Evolutionary conservation across 2,329 filamentous ascomycete species (phyloP).

Genomic region (Amauroascus verrucosus): DNA sequence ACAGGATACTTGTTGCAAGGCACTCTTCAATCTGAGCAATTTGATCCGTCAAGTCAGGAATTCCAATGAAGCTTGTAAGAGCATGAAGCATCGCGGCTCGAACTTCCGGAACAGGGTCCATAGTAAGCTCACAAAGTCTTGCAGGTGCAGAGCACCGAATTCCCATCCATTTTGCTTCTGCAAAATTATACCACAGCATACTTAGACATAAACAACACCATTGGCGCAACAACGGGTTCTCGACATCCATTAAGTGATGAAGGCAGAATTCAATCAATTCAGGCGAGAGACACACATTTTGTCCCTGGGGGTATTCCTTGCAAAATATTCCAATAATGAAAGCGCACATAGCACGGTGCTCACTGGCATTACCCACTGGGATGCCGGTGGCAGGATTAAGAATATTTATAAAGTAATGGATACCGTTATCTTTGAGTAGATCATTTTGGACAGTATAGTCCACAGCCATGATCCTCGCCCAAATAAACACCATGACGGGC

Average conservation of each 20-base stretch:
- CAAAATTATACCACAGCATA: slow-evolving; percentile 82
- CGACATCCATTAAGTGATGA: slow-evolving; percentile 68
- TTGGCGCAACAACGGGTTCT: slow-evolving; percentile 80
- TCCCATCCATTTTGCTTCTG: slow-evolving; percentile 92
- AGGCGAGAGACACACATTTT: slow-evolving; percentile 79
- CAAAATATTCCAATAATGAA: slow-evolving; percentile 97
- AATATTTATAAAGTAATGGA: slow-evolving; percentile 91
- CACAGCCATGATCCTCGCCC: slow-evolving; percentile 90
- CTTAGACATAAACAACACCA: slow-evolving; percentile 95
- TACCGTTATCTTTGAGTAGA: slow-evolving; percentile 91
- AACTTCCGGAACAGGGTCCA: slow-evolving; percentile 84
- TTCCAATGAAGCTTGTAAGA: slow-evolving; percentile 86
- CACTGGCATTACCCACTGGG: slow-evolving; percentile 75
- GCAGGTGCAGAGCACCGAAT: slow-evolving; percentile 77
- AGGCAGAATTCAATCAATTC: slow-evolving; percentile 86
- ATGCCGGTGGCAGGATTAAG: slow-evolving; percentile 74
- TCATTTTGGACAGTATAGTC: slow-evolving; percentile 90
- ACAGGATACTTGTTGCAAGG: slow-evolving; percentile 75
- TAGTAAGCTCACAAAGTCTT: slow-evolving; percentile 67
- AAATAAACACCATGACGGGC: slow-evolving; percentile 98
- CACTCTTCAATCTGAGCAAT: slow-evolving; percentile 84
- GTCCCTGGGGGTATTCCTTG: slow-evolving; percentile 84
- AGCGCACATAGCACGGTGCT: slow-evolving; percentile 97
- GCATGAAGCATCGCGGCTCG: slow-evolving; percentile 88
- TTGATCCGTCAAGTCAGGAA: slow-evolving; percentile 83